Evolutionary conservation across 108 stramenopile species (phyloP).

Genomic region (Asterionellopsis glacialis): DNA sequence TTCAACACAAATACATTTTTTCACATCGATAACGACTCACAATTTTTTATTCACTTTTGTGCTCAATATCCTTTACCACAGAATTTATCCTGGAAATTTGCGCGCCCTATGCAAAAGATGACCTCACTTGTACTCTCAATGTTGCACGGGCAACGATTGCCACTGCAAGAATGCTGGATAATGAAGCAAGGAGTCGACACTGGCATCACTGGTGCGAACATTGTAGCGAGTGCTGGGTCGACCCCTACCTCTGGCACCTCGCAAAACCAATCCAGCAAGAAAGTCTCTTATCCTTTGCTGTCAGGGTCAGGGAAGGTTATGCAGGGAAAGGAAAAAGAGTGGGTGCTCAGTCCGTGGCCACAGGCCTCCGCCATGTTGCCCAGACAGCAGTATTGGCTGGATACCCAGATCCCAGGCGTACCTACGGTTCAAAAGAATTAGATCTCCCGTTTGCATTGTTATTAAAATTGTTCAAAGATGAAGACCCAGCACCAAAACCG

Average conservation of each 20-base stretch:
- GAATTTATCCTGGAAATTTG: not conserved
- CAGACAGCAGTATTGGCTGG: not conserved
- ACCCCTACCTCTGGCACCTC: not conserved
- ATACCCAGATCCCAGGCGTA: too few relatives aligned
- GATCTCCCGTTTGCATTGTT: too few relatives aligned
- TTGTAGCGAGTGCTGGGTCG: not conserved
- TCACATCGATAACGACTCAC: not conserved
- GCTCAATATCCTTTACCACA: not conserved
- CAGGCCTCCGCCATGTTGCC: not conserved
- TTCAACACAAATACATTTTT: not conserved
- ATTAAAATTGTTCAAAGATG: too few relatives aligned
- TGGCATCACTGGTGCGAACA: not conserved
- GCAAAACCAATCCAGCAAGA: not conserved
- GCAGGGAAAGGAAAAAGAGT: not conserved
- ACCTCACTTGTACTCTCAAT: not conserved
- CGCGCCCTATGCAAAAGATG: not conserved
- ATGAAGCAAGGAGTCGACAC: not conserved
- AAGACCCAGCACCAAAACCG: too few relatives aligned
- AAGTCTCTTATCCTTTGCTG: not conserved
- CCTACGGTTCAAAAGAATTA: too few relatives aligned
- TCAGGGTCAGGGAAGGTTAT: not conserved
- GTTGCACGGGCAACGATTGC: not conserved
- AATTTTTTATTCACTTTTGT: not conserved
- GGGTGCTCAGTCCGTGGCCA: not conserved
- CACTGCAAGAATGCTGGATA: not conserved